Evolutionary conservation across 2,329 filamentous ascomycete species (phyloP), one percentile per base, ranked within the genome.

Genomic region (Didymella segeticola): DNA sequence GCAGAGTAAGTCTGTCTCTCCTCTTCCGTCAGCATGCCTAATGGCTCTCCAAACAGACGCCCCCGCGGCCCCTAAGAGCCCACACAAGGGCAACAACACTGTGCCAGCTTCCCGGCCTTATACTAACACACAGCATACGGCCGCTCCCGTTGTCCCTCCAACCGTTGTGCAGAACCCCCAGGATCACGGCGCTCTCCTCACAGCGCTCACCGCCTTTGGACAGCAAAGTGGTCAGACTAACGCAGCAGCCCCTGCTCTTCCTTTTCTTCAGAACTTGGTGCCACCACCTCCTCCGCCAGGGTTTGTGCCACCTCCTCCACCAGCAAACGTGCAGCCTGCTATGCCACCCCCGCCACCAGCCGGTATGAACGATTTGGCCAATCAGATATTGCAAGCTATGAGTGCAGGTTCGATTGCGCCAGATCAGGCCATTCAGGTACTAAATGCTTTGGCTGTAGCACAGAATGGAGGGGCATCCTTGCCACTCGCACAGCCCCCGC

Each of bases 1-100:
- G 63, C 80, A 83, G 71, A 86, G 89, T 92, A 90, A 82, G 88
- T 75, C 17, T 43, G 3, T 46, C 58, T 41, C 27, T 43, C 50
- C 47, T 49, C 53, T 58, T 41, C 20, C 26, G 4, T n/a, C 17
- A 6, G 10, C 10, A 11, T 25, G n/a, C 34, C 61, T 62, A 47
- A 62, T 39, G 26, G 48, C 43, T 48, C 37, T 48, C 36, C 6
- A 29, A 33, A 30, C 34, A 68, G 66, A 58, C 43, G 57, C 60
- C 14, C 61, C 59, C 47, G 62, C 66, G 9, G 63, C 67, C 19
- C 67, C 68, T 23, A 60, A 63, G 41, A 70, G 63, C 55, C 68
- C 66, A n/a, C 63, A 67, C 17, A 67, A 67, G 34, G 60, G 56
- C 41, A 63, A 67, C 34, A 58, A 59, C 45, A 56, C 57, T 22